phyloP scores from a whole-genome alignment of 345 rosid genomes.

The Crucihimalaya himalaica region DNA sequence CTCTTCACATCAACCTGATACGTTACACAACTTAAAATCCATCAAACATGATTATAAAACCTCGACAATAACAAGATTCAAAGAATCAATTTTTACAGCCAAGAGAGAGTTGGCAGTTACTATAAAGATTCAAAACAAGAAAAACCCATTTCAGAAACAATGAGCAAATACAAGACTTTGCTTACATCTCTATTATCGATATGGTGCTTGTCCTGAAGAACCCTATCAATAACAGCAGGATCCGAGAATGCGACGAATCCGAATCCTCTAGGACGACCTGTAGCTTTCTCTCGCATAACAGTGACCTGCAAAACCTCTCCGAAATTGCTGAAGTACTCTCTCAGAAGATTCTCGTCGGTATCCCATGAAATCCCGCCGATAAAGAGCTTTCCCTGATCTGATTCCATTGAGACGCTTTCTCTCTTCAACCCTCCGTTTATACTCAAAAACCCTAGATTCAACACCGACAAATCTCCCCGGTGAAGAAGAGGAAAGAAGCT shows the following conservation, averaged over 20 bases:
- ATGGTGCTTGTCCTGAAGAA: slow-evolving; percentile 72
- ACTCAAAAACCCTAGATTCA: slow-evolving; percentile 26
- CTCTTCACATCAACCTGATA: slow-evolving; percentile 88
- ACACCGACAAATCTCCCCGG: slow-evolving; percentile 32
- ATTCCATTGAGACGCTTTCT: slow-evolving; percentile 50
- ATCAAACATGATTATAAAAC: not conserved
- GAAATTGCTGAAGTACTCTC: slow-evolving; percentile 64
- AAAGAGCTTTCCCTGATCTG: slow-evolving; percentile 90
- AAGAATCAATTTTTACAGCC: slow-evolving; percentile 3
- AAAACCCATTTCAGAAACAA: not conserved
- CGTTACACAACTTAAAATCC: slow-evolving; percentile 7
- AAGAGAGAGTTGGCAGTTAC: not conserved
- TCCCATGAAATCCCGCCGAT: slow-evolving; percentile 98
- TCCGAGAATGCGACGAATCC: slow-evolving; percentile 86
- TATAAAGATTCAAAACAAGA: not conserved
- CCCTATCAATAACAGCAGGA: slow-evolving; percentile 61
- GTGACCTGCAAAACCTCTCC: slow-evolving; percentile 73
- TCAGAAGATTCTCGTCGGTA: slow-evolving; percentile 68
- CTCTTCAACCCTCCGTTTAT: not conserved
- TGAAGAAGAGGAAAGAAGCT: slow-evolving; percentile 19
- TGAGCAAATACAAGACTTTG: not conserved
- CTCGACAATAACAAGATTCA: not conserved
- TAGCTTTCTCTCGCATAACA: slow-evolving; percentile 73
- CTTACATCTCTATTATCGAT: slow-evolving; percentile 84
- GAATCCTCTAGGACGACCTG: slow-evolving; percentile 80